Percentiles rank a stretch among this genome's conserved stretches.
Conservation (phyloP, 2,329 filamentous ascomycete species). For the Epichloe amarillans region DNA sequence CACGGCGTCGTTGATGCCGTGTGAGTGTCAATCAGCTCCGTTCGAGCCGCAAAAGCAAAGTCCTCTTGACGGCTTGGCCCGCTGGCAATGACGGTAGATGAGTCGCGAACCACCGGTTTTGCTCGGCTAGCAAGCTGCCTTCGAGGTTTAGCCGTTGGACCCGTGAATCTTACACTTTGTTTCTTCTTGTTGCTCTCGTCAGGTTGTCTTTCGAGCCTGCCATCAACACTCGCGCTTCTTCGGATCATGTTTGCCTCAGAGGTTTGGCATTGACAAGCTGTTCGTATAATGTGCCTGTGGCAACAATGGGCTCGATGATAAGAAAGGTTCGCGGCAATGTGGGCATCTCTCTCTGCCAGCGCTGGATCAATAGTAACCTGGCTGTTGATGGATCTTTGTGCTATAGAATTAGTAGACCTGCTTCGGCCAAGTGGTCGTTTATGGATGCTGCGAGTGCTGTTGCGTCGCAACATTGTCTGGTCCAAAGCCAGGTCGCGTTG, state of each 20-base stretch:
- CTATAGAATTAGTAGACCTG: conserved; percentile 38
- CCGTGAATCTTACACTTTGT: conserved; percentile 44
- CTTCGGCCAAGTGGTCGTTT: conserved; percentile 32
- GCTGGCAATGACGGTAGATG: background rate
- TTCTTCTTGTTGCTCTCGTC: conserved; percentile 15
- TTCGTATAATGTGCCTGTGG: background rate
- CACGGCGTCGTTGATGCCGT: background rate
- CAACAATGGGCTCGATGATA: conserved; percentile 40
- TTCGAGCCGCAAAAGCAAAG: background rate
- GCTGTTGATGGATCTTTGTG: conserved; percentile 23
- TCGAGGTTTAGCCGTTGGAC: conserved; percentile 17
- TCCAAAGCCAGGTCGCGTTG: background rate
- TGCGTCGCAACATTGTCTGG: conserved; percentile 34
- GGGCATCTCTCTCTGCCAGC: conserved; percentile 43
- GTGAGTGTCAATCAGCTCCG: background rate
- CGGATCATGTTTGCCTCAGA: conserved; percentile 13
- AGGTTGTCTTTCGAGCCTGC: conserved; percentile 8
- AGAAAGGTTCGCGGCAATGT: conserved; percentile 47
- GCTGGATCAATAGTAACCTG: conserved; percentile 36
- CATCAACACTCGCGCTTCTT: conserved; percentile 11
- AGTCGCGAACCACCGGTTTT: conserved; percentile 3
- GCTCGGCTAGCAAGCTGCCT: conserved; percentile 18
- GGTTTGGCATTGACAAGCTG: conserved; percentile 3
- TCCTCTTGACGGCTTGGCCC: background rate
- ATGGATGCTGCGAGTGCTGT: conserved; percentile 30